Evolutionary conservation across 1,139 yeast species (phyloP).

Genomic region (Meyerozyma sp.): DNA sequence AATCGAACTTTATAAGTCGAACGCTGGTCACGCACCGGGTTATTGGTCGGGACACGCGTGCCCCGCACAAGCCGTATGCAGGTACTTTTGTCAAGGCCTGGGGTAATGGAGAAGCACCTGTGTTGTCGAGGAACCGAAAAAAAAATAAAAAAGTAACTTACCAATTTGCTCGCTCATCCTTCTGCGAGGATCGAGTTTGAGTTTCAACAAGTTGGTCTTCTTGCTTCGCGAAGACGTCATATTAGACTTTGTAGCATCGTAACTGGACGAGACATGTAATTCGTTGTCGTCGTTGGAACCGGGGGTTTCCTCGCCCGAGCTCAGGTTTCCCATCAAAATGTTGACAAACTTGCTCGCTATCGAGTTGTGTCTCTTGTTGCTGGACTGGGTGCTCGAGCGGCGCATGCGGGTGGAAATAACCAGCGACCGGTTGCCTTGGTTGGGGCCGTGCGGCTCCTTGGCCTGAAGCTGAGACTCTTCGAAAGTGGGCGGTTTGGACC

Average conservation of each 20-base stretch:
- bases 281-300: slow-evolving; percentile 1
- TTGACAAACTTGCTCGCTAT: slow-evolving; percentile 10
- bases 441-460: background rate
- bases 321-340: slow-evolving; percentile 4
- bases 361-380: slow-evolving; percentile 10
- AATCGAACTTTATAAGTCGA: background rate
- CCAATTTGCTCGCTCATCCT: slow-evolving; percentile 30
- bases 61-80: slow-evolving; percentile 1
- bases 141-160: slow-evolving; percentile 20
- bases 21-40: slow-evolving; percentile 1
- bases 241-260: slow-evolving; percentile 36
- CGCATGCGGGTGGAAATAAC: background rate
- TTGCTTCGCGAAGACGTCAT: slow-evolving; percentile 24
- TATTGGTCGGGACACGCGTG: background rate
- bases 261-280: slow-evolving; percentile 17
- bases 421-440: background rate
- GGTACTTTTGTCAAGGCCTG: background rate
- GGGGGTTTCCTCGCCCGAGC: slow-evolving; percentile 1
- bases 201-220: slow-evolving; percentile 13
- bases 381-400: slow-evolving; percentile 1
- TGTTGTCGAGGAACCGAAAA: slow-evolving; percentile 2
- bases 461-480: background rate
- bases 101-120: background rate
- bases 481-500: slow-evolving; percentile 1
- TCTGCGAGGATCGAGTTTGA: slow-evolving; percentile 13